These are phyloP conservation scores for Gracilaria gracilis DNA, from an alignment of 23 red algal species.

Conservation along the genomic window DNA sequence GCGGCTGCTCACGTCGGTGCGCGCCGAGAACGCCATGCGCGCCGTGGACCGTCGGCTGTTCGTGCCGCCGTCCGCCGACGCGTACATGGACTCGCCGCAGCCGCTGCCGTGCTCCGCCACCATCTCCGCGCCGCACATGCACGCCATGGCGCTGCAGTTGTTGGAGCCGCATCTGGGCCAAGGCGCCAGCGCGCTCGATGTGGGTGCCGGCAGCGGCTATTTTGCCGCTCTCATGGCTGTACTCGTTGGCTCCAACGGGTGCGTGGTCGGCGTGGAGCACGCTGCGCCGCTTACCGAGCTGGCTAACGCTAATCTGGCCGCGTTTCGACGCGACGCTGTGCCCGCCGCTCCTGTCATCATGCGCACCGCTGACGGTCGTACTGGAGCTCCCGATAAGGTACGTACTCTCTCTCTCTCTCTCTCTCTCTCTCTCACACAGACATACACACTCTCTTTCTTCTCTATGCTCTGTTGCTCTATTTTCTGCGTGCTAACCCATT, in stretches of 20 bases:
- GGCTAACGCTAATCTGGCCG: slow-evolving; percentile 53
- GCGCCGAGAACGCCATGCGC: slow-evolving; percentile 69
- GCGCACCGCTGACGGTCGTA: slow-evolving; percentile 64
- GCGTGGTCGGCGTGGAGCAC: slow-evolving; percentile 88
- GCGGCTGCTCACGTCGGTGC: slow-evolving; percentile 52
- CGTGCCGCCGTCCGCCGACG: slow-evolving; percentile 34
- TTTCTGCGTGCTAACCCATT: not conserved
- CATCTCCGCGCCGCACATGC: slow-evolving; percentile 95
- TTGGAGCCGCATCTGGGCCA: slow-evolving; percentile 51
- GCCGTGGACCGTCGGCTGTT: slow-evolving; percentile 79
- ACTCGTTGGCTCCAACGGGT: slow-evolving; percentile 44
- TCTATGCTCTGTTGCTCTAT: slow-evolving; percentile 2
- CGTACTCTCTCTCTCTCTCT: not conserved
- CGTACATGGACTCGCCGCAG: slow-evolving; percentile 88
- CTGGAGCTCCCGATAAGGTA: slow-evolving; percentile 49
- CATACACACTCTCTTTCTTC: too few species aligned
- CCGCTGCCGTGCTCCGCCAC: slow-evolving; percentile 79
- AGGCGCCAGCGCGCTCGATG: slow-evolving; percentile 74
- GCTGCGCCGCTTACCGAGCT: slow-evolving; percentile 65
- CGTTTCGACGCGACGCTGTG: slow-evolving; percentile 13
- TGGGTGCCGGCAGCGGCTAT: slow-evolving; percentile 88
- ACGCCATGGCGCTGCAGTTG: slow-evolving; percentile 86
- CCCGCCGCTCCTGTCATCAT: slow-evolving; percentile 51
- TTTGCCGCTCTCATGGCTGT: slow-evolving; percentile 67
- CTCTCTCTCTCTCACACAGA: not conserved